Percentiles rank a stretch among this genome's conserved stretches.
These are phyloP conservation scores for Trematosphaeria pertusa DNA, from an alignment of 2,329 filamentous ascomycete genomes.

Conservation along the genomic window DNA sequence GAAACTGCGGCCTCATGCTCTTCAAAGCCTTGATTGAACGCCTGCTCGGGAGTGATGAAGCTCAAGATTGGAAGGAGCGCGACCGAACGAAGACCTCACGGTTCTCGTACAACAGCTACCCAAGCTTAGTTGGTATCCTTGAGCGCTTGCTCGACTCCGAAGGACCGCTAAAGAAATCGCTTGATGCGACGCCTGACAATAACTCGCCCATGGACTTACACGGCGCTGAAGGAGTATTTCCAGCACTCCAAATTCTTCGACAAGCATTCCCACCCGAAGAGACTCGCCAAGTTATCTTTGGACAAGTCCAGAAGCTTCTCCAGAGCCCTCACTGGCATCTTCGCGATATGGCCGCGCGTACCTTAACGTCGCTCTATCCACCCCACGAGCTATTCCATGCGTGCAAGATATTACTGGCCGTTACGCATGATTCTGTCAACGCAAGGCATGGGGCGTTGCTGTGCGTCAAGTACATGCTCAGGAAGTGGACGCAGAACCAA, in stretches of 20 bases:
- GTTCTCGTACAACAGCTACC: conserved; percentile 74
- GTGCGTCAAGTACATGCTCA: conserved; percentile 40
- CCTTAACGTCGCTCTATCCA: conserved; percentile 56
- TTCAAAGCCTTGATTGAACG: conserved; percentile 84
- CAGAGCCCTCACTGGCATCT: conserved; percentile 79
- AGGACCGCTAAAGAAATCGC: conserved; percentile 33
- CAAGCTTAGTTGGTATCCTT: conserved; percentile 69
- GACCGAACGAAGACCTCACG: conserved; percentile 54
- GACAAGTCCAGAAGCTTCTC: conserved; percentile 67
- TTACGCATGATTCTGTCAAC: conserved; percentile 25
- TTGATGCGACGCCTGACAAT: conserved; percentile 23
- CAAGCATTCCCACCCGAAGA: conserved; percentile 71
- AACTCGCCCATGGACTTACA: conserved; percentile 43
- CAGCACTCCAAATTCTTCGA: conserved; percentile 80
- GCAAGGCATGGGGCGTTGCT: conserved; percentile 40
- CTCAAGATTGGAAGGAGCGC: conserved; percentile 64
- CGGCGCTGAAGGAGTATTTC: conserved; percentile 74
- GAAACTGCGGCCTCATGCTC: conserved; percentile 90
- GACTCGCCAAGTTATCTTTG: conserved; percentile 62
- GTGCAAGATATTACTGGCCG: conserved; percentile 27
- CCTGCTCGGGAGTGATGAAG: conserved; percentile 75
- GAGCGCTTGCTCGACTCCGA: conserved; percentile 62
- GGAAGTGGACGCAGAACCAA: conserved; percentile 25
- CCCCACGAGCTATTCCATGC: conserved; percentile 30
- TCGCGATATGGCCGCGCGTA: conserved; percentile 79